A percentile compares a stretch with the other conserved stretches of the same genome.
phyloP scores from a whole-genome alignment of 768 basidiomycete species.

The Pulveroboletus sp. region DNA sequence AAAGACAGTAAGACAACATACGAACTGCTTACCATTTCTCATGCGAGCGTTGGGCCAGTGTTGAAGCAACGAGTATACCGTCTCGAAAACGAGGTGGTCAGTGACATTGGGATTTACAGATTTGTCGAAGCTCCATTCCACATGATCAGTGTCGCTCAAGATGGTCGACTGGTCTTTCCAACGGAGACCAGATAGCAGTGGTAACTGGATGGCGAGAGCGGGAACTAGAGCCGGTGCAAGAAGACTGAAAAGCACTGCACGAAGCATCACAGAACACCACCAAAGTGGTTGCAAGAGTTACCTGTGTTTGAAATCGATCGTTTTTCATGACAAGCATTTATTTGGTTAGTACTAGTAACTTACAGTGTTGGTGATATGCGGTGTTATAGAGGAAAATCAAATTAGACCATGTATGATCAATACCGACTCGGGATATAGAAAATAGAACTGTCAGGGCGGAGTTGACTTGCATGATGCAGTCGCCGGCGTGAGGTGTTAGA shows the following conservation, averaged over 20 bases:
- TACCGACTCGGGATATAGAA: no score
- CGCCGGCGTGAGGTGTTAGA: no score
- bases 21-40: slow-evolving; percentile 36
- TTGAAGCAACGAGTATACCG: slow-evolving; percentile 32
- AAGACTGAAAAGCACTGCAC: not conserved
- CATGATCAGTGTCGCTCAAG: not conserved
- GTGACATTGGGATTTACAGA: slow-evolving; percentile 27
- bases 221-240: not conserved
- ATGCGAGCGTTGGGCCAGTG: slow-evolving; percentile 48
- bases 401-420: no score
- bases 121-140: slow-evolving; percentile 23
- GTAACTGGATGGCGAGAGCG: not conserved
- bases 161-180: not conserved
- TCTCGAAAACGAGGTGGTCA: slow-evolving; percentile 22
- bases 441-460: no score
- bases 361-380: no score
- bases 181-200: not conserved
- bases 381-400: no score
- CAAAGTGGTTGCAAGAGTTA: not conserved
- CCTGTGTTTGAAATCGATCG: no score
- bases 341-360: no score
- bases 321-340: no score
- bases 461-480: no score
- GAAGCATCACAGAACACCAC: not conserved
- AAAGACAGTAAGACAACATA: not conserved